Conservation (phyloP, 768 basidiomycete species). For the Botryobasidium botryosum region DNA sequence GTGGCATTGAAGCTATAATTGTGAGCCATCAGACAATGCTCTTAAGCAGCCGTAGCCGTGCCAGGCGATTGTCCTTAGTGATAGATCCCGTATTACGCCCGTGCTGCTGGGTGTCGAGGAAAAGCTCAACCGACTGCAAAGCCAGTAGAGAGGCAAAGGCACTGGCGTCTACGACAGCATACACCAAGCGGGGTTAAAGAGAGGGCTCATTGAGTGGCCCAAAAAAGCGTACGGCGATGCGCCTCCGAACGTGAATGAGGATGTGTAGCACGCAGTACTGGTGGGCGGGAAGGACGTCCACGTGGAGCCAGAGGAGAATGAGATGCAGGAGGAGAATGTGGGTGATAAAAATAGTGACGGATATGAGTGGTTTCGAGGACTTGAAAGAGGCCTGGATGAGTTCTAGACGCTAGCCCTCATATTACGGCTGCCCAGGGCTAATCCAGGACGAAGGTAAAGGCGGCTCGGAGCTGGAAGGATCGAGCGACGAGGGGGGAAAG, state of each 20-base stretch:
- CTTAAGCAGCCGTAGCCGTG: no score
- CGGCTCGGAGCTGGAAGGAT: no score
- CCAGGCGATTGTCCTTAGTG: no score
- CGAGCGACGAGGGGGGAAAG: no score
- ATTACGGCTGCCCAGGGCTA: no score
- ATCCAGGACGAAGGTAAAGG: no score
- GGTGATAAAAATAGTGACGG: slow-evolving; percentile 42
- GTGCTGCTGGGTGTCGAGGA: no score
- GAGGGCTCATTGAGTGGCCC: slow-evolving; percentile 86
- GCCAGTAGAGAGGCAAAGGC: slow-evolving; percentile 89
- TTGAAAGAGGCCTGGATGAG: slow-evolving; percentile 19
- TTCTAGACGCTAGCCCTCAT: no score
- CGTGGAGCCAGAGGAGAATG: slow-evolving; percentile 32
- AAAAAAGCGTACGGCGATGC: slow-evolving; percentile 97
- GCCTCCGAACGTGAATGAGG: slow-evolving; percentile 95
- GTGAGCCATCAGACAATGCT: no score
- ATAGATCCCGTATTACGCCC: no score
- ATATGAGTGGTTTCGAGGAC: slow-evolving; percentile 30
- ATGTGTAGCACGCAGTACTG: slow-evolving; percentile 83
- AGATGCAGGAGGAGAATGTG: no score
- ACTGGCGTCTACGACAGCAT: slow-evolving; percentile 85
- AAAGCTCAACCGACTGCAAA: slow-evolving; percentile 87
- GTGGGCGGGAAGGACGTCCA: slow-evolving; percentile 43
- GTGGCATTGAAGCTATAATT: no score
- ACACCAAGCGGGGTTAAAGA: slow-evolving; percentile 86